Evolutionary conservation across 2,329 filamentous ascomycete species (phyloP).

Genomic region (Aureobasidium vineae): DNA sequence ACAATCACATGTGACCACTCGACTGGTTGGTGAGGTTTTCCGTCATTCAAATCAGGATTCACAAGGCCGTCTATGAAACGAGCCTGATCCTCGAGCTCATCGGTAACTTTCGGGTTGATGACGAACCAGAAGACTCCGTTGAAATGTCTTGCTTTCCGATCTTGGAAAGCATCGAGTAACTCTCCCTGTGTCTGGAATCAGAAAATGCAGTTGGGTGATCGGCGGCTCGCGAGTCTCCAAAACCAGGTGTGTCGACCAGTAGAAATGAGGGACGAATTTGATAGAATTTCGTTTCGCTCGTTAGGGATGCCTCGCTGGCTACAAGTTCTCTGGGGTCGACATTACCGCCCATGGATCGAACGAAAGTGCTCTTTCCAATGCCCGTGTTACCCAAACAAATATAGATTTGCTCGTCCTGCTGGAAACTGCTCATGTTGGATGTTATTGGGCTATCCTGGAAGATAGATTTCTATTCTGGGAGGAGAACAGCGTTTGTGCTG

Average conservation of each 20-base stretch:
- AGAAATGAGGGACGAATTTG: not conserved
- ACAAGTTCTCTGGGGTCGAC: not conserved
- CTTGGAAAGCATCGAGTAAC: not conserved
- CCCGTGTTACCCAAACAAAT: not conserved
- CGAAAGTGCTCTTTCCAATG: not conserved
- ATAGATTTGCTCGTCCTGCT: not conserved
- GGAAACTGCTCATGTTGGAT: not conserved
- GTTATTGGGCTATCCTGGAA: not conserved
- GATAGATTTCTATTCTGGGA: not conserved
- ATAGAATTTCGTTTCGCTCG: not conserved
- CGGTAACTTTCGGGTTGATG: not conserved
- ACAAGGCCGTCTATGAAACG: not conserved
- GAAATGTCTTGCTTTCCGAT: not conserved
- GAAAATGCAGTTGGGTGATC: not conserved
- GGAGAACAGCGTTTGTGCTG: too few species aligned
- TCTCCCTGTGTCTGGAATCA: not conserved
- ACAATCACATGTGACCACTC: not conserved
- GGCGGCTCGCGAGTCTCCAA: not conserved
- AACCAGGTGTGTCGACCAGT: not conserved
- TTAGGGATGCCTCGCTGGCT: not conserved
- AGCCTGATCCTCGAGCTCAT: not conserved
- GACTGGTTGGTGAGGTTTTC: not conserved
- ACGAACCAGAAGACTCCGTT: not conserved
- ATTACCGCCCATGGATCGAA: not conserved
- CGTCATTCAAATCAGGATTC: not conserved